These are phyloP conservation scores for Allantophomopsis lycopodina DNA, from an alignment of 2,329 filamentous ascomycete species.

Conservation along the genomic window DNA sequence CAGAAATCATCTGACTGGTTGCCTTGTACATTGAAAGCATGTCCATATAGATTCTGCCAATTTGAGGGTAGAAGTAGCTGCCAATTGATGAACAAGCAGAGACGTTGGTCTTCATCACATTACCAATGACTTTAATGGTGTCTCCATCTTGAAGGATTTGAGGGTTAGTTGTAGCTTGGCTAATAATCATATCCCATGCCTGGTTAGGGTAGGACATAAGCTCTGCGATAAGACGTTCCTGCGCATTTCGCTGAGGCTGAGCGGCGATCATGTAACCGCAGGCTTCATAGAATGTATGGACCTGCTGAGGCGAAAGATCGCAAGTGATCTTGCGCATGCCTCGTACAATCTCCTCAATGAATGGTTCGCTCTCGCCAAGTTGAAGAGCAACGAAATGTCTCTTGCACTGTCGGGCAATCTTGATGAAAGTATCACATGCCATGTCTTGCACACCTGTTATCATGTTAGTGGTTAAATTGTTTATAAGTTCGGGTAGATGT, in stretches of 20 bases:
- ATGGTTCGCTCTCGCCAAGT: constrained; percentile 85
- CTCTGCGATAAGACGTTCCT: constrained; percentile 82
- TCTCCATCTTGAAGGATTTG: constrained; percentile 81
- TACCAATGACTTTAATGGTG: constrained; percentile 96
- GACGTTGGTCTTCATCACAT: constrained; percentile 99
- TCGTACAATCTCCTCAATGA: constrained; percentile 96
- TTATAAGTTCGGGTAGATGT: constrained; percentile 2
- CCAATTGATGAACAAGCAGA: constrained; percentile 96
- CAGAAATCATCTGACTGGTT: constrained; percentile 90
- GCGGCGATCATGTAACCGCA: constrained; percentile 99
- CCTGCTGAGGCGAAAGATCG: constrained; percentile 89
- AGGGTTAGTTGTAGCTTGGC: constrained; percentile 72
- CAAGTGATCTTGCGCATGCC: constrained; percentile 93
- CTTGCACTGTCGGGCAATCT: constrained; percentile 96
- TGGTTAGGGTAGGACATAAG: constrained; percentile 88
- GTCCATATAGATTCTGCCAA: constrained; percentile 92
- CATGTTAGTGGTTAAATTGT: constrained; percentile 11
- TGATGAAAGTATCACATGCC: constrained; percentile 99
- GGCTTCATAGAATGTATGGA: constrained; percentile 98
- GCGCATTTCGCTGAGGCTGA: constrained; percentile 86
- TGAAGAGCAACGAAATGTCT: constrained; percentile 95
- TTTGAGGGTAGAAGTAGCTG: constrained; percentile 95
- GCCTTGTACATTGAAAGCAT: constrained; percentile 99
- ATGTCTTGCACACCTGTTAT: constrained; percentile 83
- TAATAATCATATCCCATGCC: constrained; percentile 93